phyloP scores from a whole-genome alignment of 352 stramenopile species.

The Thalassiosira mediterranea region DNA sequence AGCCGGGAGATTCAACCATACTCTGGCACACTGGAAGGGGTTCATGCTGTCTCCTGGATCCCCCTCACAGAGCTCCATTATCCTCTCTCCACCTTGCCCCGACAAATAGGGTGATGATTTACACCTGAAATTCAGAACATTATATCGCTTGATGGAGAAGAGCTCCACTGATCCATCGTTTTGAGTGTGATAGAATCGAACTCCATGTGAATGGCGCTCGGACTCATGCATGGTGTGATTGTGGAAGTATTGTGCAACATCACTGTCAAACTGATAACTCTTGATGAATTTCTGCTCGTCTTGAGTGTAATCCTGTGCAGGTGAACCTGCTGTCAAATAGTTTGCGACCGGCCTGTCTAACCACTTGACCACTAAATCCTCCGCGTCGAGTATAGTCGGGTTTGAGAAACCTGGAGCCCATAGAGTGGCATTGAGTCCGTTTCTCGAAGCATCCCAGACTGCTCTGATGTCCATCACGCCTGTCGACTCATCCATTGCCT shows the following conservation, averaged over 20 bases:
- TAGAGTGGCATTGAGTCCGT: constrained; percentile 30
- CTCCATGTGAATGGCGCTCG: constrained; percentile 19
- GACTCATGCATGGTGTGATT: constrained; percentile 52
- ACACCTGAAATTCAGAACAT: constrained; percentile 42
- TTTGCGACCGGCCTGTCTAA: constrained; percentile 14
- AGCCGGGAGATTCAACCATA: constrained; percentile 19
- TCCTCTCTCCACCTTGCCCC: constrained; percentile 21
- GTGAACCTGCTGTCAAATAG: constrained; percentile 10
- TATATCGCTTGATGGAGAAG: constrained; percentile 23
- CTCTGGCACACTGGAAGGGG: constrained; percentile 31
- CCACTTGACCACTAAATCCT: constrained; percentile 41
- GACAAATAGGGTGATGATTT: constrained; percentile 47
- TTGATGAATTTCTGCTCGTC: constrained; percentile 16
- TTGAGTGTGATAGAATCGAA: constrained; percentile 22
- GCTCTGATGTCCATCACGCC: constrained; percentile 16
- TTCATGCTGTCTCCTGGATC: constrained; percentile 36
- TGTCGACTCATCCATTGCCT: constrained; percentile 18
- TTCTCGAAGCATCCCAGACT: constrained; percentile 32
- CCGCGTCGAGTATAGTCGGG: constrained; percentile 10
- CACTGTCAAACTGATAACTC: constrained; percentile 32
- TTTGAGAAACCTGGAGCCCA: constrained; percentile 26
- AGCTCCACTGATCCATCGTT: constrained; percentile 6
- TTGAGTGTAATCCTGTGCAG: constrained; percentile 20
- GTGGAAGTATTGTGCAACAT: constrained; percentile 62
- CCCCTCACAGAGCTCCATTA: constrained; percentile 33